These are phyloP conservation scores for Diaporthe sp. DNA, from an alignment of 2,329 filamentous ascomycete species.

Conservation along the genomic window DNA sequence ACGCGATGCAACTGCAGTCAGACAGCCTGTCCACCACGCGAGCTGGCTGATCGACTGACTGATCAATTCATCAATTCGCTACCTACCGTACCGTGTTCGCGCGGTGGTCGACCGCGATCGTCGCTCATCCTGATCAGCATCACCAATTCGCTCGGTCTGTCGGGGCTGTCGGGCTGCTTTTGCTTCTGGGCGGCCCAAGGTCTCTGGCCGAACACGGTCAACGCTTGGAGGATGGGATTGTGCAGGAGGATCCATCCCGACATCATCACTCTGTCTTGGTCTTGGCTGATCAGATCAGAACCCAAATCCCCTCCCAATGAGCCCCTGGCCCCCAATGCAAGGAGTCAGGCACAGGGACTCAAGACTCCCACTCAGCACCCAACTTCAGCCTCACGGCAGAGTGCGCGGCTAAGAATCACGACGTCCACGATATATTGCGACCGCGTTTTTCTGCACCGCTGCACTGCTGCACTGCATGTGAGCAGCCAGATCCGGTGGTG, in stretches of 20 bases:
- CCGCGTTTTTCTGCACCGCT: neutral
- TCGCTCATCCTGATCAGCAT: conserved; percentile 3
- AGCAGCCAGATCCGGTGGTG: neutral
- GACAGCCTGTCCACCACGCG: conserved; percentile 15
- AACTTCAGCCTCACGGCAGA: conserved; percentile 19
- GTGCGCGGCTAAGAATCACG: neutral
- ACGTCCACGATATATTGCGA: neutral
- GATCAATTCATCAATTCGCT: neutral
- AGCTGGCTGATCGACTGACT: neutral
- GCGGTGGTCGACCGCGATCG: conserved; percentile 18
- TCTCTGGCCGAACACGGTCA: neutral
- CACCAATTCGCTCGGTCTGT: neutral
- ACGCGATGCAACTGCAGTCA: conserved; percentile 12
- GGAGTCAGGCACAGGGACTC: neutral
- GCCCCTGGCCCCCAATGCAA: neutral
- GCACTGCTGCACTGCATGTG: neutral
- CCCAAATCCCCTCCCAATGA: conserved; percentile 7
- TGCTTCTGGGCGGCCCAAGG: conserved; percentile 6
- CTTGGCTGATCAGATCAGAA: conserved; percentile 22
- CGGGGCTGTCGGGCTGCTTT: neutral
- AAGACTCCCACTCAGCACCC: conserved; percentile 19
- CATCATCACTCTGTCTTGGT: conserved; percentile 9
- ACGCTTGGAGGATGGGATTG: neutral
- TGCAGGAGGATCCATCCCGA: conserved; percentile 4
- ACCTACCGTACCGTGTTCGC: neutral